phyloP scores from a whole-genome alignment of 257 asterid genomes.

The Thymus mandschuricus region DNA sequence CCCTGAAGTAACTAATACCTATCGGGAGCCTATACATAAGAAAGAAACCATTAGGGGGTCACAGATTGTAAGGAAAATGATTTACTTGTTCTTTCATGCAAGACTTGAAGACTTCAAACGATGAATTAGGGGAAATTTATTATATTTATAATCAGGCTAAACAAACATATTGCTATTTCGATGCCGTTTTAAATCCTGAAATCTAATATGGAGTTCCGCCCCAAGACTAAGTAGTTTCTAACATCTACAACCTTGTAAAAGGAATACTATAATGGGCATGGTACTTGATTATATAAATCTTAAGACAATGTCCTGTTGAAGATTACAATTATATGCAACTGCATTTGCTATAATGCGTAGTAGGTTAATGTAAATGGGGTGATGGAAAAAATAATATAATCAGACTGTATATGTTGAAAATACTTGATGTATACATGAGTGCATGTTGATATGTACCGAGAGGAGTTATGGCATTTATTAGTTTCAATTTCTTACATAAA shows the following conservation, averaged over 20 bases:
- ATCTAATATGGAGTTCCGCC: neutral
- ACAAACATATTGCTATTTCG: neutral
- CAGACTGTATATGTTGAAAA: neutral
- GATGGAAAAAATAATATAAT: neutral
- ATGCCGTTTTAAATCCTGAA: slow-evolving; percentile 1
- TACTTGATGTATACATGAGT: neutral
- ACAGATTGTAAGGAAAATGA: neutral
- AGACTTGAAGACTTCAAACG: neutral
- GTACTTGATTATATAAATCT: neutral
- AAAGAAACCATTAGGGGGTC: neutral
- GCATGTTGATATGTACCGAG: neutral
- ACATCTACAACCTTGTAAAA: neutral
- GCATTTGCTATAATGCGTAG: too few species aligned
- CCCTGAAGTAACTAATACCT: neutral
- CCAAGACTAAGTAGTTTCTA: slow-evolving; percentile 5
- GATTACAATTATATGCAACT: neutral
- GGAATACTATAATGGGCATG: neutral
- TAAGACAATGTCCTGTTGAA: neutral
- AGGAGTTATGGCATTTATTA: neutral
- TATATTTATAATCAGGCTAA: neutral
- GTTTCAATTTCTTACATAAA: neutral
- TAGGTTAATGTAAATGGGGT: neutral
- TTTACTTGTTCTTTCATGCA: slow-evolving; percentile 12
- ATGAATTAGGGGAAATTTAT: neutral
- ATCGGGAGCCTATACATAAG: slow-evolving; percentile 17